Evolutionary conservation across 495 filamentous ascomycete species (phyloP).

Genomic region (Lasiosphaeris hirsuta): DNA sequence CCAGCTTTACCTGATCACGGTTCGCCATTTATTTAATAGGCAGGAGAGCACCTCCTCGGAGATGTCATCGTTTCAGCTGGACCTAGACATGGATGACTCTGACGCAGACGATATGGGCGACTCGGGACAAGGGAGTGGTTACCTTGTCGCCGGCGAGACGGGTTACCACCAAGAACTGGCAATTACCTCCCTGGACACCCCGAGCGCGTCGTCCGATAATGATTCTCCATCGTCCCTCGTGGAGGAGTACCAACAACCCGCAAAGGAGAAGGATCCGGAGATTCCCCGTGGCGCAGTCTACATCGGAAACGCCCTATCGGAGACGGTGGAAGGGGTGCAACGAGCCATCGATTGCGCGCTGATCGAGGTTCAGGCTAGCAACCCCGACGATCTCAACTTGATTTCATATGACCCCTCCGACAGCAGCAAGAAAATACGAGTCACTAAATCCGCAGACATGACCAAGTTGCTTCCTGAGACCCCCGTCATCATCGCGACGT

Average conservation of each 20-base stretch:
- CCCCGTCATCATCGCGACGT: slow-evolving; percentile 3
- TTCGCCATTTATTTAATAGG: slow-evolving; percentile 5
- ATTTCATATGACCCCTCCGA: slow-evolving; percentile 2
- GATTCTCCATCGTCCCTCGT: background rate
- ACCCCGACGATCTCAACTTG: slow-evolving; percentile 5
- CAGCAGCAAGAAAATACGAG: background rate
- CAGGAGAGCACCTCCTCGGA: background rate
- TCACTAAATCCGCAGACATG: slow-evolving; percentile 1
- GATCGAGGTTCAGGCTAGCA: background rate
- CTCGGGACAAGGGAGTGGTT: too few species aligned
- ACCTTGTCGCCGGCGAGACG: too few species aligned
- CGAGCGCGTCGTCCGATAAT: background rate
- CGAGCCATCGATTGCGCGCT: slow-evolving; percentile 2
- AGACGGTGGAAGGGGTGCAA: background rate
- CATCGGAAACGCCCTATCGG: background rate
- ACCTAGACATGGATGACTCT: too few species aligned
- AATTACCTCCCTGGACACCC: background rate
- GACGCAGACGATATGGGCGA: too few species aligned
- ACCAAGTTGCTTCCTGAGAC: background rate
- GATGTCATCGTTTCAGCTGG: too few species aligned
- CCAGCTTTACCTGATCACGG: background rate
- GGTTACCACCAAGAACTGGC: too few species aligned
- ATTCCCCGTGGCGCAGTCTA: background rate
- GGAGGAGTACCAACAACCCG: background rate
- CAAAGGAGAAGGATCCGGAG: background rate